Evolutionary conservation across 139 green algal species (phyloP).

Genomic region (Picochlorum sp.): DNA sequence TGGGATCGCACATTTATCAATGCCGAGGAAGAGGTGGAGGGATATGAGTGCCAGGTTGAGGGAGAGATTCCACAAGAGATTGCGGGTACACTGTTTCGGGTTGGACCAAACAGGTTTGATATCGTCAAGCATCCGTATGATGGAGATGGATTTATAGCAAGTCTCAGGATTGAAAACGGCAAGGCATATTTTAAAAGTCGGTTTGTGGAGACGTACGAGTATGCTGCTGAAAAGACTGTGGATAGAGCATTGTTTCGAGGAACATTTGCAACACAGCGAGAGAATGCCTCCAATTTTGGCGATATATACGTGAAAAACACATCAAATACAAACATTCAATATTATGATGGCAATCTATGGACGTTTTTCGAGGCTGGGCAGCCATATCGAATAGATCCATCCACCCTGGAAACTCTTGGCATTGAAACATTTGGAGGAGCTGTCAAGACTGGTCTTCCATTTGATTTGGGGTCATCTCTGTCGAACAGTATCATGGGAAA

Average conservation of each 20-base stretch:
- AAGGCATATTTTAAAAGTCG: slow-evolving; percentile 33
- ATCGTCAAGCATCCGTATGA: slow-evolving; percentile 40
- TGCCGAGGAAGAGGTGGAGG: slow-evolving; percentile 12
- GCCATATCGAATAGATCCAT: slow-evolving; percentile 35
- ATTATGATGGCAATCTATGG: slow-evolving; percentile 32
- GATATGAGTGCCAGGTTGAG: slow-evolving; percentile 24
- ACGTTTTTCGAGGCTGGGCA: slow-evolving; percentile 36
- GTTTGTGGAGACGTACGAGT: slow-evolving; percentile 46
- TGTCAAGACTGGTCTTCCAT: slow-evolving; percentile 26
- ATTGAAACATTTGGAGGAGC: slow-evolving; percentile 24
- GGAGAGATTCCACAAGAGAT: slow-evolving; percentile 23
- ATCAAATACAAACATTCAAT: slow-evolving; percentile 36
- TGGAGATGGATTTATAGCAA: slow-evolving; percentile 38
- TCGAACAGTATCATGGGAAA: slow-evolving; percentile 10
- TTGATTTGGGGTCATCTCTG: slow-evolving; percentile 25
- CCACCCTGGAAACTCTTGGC: slow-evolving; percentile 31
- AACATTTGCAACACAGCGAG: slow-evolving; percentile 36
- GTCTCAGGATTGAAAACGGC: slow-evolving; percentile 28
- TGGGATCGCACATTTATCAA: slow-evolving; percentile 26
- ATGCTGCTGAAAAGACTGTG: slow-evolving; percentile 10
- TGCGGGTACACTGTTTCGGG: slow-evolving; percentile 37
- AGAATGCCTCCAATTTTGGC: slow-evolving; percentile 17
- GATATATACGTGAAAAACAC: slow-evolving; percentile 34
- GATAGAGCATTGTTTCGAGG: slow-evolving; percentile 37
- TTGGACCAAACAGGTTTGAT: slow-evolving; percentile 36